Evolutionary conservation across 768 basidiomycete genomes (phyloP).

Genomic region (Mycena latifolia): DNA sequence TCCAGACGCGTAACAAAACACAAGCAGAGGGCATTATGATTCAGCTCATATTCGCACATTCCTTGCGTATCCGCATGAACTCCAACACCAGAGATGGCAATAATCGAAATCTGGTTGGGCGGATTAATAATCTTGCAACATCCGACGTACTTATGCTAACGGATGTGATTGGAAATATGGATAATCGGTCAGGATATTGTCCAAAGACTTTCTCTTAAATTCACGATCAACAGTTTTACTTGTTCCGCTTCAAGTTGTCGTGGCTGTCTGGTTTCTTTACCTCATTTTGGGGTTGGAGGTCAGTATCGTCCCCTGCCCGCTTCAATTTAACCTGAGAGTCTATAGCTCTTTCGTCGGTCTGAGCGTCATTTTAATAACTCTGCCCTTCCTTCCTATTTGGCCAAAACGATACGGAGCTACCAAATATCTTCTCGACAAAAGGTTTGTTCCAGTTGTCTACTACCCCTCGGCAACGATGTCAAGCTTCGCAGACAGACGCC

Average conservation of each 20-base stretch:
- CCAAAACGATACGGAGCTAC: constrained; percentile 46
- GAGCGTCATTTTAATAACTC: constrained; percentile 51
- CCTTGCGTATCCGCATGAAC: constrained; percentile 63
- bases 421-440: constrained; percentile 54
- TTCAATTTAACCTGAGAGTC: neutral
- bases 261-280: constrained; percentile 45
- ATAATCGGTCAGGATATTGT: neutral
- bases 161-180: constrained; percentile 29
- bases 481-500: constrained; percentile 59
- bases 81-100: constrained; percentile 36
- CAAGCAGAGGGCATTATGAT: constrained; percentile 36
- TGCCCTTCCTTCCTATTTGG: constrained; percentile 60
- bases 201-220: no score
- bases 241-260: constrained; percentile 37
- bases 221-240: constrained; percentile 22
- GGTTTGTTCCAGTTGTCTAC: neutral
- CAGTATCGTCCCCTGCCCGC: neutral
- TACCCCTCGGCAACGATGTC: neutral
- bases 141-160: constrained; percentile 55
- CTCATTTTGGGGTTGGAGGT: constrained; percentile 47
- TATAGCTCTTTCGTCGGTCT: constrained; percentile 58
- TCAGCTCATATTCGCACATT: constrained; percentile 35
- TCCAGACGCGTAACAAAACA: constrained; percentile 10
- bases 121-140: constrained; percentile 70
- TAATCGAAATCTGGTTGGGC: constrained; percentile 61